Base-by-base conservation (phyloP, 495 filamentous ascomycete genomes). In the Xylaria nigripes region DNA sequence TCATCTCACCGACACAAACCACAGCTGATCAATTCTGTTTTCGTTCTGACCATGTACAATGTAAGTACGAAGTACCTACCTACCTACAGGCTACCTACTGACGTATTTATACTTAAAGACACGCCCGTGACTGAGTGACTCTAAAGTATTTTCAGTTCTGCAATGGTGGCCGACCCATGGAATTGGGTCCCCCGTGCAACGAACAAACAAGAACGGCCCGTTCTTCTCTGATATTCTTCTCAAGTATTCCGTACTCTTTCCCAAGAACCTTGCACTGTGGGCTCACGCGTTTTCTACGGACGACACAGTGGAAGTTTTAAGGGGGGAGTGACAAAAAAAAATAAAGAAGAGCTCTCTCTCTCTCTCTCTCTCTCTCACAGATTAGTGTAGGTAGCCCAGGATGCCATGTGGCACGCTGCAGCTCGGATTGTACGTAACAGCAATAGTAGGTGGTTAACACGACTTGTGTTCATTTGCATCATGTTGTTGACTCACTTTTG, bases 331-430 rank as follows among this genome's bases (percentile, higher is more conserved):
- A 29, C 3, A 29, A 29, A 29, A 29, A 29, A 29, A 29, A 29
- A 9, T 29, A 29, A 29, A 29, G 25, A 29, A 29, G 25, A 29
- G 25, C 25, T 29, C 25, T 29, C 25, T 9, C 25, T 29, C 25
- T 9, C 25, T 29, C 25, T 29, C 25, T 9, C 25, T 29, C 25
- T 9, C 9, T 29, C 25, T 29, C 25, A 30, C 32, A 36, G 2
- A 36, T 36, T 36, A 36, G 2, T 36, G 27, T 30, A 2, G 13
- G 34, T 53, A 12, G 16, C 50, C 41, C 40, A 43, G 27, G 44
- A 51, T 41, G 42, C 50, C 50, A 53, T 53, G 50, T 45, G 50
- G 50, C 50, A 53, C 50, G 18, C 32, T 45, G 21, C 42, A 22
- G 36, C 27, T 36, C 32, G 15, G 32, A 36, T 36, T 36, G 29